These are phyloP conservation scores for Spergularia marina DNA, from an alignment of 148 eudicot species.

Conservation along the genomic window DNA sequence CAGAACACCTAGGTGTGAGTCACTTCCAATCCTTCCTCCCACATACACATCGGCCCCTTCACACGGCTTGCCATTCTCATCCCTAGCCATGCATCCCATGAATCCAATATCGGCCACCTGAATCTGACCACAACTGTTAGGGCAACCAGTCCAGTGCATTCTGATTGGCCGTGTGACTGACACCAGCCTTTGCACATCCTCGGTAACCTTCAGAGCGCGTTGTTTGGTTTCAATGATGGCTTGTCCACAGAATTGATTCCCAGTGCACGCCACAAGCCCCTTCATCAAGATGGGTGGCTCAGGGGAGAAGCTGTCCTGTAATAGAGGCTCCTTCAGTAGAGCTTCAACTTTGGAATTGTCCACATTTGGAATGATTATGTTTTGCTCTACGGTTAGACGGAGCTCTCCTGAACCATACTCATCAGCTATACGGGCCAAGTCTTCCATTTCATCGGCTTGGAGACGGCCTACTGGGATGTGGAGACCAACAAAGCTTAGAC, in stretches of 20 bases:
- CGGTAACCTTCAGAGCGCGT: constrained; percentile 73
- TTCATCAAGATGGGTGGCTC: constrained; percentile 79
- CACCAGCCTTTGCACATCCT: constrained; percentile 67
- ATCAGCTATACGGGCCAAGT: constrained; percentile 84
- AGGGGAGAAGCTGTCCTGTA: constrained; percentile 56
- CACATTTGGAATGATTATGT: constrained; percentile 80
- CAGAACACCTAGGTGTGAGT: constrained; percentile 76
- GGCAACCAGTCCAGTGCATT: constrained; percentile 99
- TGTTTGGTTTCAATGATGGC: constrained; percentile 93
- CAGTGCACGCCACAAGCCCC: constrained; percentile 88
- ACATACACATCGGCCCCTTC: constrained; percentile 86
- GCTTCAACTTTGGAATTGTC: constrained; percentile 68
- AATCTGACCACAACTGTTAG: constrained; percentile 85
- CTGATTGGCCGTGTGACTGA: constrained; percentile 62
- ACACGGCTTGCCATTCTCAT: constrained; percentile 63
- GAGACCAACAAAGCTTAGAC: constrained; percentile 78
- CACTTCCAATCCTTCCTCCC: constrained; percentile 90
- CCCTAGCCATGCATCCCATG: constrained; percentile 93
- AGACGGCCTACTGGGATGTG: constrained; percentile 92
- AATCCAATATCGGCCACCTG: constrained; percentile 98
- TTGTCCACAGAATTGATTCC: constrained; percentile 96
- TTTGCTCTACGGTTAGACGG: constrained; percentile 90
- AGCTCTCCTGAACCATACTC: constrained; percentile 87
- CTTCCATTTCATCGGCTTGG: constrained; percentile 95
- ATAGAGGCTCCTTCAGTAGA: constrained; percentile 67